Percentiles rank a stretch among this genome's conserved stretches.
These are phyloP conservation scores for Candida glucosophila DNA, from an alignment of 1,139 yeast species.

Conservation along the genomic window DNA sequence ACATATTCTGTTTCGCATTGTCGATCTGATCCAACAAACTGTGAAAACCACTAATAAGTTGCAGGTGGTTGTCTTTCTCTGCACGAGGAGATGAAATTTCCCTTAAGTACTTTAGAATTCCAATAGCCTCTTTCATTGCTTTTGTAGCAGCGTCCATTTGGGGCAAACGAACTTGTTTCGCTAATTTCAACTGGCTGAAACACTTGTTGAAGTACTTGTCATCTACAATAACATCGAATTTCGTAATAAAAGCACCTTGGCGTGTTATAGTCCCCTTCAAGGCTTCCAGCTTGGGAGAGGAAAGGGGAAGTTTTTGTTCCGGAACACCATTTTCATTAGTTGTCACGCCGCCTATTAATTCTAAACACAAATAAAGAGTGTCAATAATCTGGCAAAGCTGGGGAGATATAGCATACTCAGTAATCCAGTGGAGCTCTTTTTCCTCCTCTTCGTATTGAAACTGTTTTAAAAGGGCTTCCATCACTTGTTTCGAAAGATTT, in stretches of 20 bases:
- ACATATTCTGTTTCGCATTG: constrained; percentile 27
- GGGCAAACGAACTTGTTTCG: constrained; percentile 21
- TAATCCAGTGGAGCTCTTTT: constrained; percentile 35
- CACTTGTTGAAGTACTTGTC: constrained; percentile 26
- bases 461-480: constrained; percentile 2
- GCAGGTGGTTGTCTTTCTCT: too few relatives aligned
- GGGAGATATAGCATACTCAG: constrained; percentile 20
- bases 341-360: constrained; percentile 28
- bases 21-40: constrained; percentile 20
- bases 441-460: constrained; percentile 19
- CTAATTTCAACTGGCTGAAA: constrained; percentile 16
- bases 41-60: constrained; percentile 18
- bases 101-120: constrained; percentile 15
- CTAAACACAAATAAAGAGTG: constrained; percentile 31
- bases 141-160: constrained; percentile 26
- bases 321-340: constrained; percentile 21
- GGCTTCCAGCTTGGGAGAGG: constrained; percentile 29
- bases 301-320: constrained; percentile 30
- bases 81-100: too few relatives aligned
- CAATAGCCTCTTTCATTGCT: constrained; percentile 24
- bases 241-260: constrained; percentile 32
- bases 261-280: constrained; percentile 34
- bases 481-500: background rate
- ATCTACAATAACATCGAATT: constrained; percentile 17
- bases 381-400: constrained; percentile 35